These are phyloP conservation scores for Meredithiella fracta DNA, from an alignment of 2,329 filamentous ascomycete genomes.

Conservation along the genomic window DNA sequence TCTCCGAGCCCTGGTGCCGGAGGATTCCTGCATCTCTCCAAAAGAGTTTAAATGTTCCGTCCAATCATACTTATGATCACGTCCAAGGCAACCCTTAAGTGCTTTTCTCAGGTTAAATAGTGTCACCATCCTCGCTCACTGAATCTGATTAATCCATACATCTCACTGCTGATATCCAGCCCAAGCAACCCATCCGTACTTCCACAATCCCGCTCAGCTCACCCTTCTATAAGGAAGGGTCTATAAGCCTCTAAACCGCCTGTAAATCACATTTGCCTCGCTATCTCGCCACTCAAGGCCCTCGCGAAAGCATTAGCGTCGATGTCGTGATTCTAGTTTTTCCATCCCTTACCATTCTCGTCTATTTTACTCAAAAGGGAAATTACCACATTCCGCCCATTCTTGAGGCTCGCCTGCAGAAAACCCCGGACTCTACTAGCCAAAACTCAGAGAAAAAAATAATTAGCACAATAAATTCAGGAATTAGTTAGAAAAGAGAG, in stretches of 20 bases:
- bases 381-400: neutral
- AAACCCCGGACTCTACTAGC: neutral
- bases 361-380: neutral
- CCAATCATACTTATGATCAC: too few relatives aligned
- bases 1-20: too few relatives aligned
- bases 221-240: too few relatives aligned
- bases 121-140: too few relatives aligned
- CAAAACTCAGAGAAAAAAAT: neutral
- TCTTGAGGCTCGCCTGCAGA: neutral
- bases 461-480: neutral
- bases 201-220: too few relatives aligned
- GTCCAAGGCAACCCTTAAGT: neutral
- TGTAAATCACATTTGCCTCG: too few relatives aligned
- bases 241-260: too few relatives aligned
- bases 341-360: neutral
- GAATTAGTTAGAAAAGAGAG: neutral
- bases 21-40: neutral
- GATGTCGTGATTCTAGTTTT: conserved; percentile 31
- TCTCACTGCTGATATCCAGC: too few relatives aligned
- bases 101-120: neutral
- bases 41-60: neutral
- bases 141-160: too few relatives aligned
- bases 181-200: neutral
- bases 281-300: neutral
- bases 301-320: conserved; percentile 34